A percentile compares a stretch with the other conserved stretches of the same genome.
Evolutionary conservation across 2,329 filamentous ascomycete genomes (phyloP).

Genomic region (Calonectria crousiana): DNA sequence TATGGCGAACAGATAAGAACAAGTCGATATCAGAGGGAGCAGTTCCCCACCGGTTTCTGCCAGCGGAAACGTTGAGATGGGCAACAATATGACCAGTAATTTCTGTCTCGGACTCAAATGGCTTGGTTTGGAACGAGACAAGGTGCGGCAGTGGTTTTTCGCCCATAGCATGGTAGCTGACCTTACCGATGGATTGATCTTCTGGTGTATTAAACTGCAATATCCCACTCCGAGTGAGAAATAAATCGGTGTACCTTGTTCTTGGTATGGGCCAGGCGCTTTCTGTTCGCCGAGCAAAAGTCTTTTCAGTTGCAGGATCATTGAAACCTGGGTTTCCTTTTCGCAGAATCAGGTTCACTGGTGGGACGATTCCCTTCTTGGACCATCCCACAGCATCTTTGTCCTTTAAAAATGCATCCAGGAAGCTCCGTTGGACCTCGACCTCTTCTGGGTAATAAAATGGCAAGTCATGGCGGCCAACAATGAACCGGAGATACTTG

Average conservation of each 20-base stretch:
- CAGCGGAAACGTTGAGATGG: conserved; percentile 72
- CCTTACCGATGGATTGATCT: conserved; percentile 45
- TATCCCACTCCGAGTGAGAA: conserved; percentile 57
- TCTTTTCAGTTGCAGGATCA: conserved; percentile 68
- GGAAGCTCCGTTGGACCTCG: conserved; percentile 73
- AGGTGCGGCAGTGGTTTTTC: conserved; percentile 61
- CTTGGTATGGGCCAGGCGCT: conserved; percentile 74
- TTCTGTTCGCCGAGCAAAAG: conserved; percentile 66
- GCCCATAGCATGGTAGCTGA: conserved; percentile 70
- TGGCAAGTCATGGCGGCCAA: conserved; percentile 76
- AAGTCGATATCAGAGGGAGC: conserved; percentile 67
- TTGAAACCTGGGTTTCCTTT: conserved; percentile 76
- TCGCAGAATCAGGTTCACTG: conserved; percentile 70
- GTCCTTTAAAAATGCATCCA: conserved; percentile 77
- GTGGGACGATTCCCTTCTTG: conserved; percentile 64
- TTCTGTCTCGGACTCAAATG: conserved; percentile 72
- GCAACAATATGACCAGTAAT: conserved; percentile 76
- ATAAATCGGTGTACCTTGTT: conserved; percentile 72
- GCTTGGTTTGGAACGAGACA: conserved; percentile 67
- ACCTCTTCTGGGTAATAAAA: conserved; percentile 79
- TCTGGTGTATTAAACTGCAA: not conserved
- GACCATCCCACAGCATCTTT: conserved; percentile 71
- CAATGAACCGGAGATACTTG: conserved; percentile 77
- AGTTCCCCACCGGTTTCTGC: conserved; percentile 57
- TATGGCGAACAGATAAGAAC: conserved; percentile 71